Conservation (phyloP, 2,329 filamentous ascomycete genomes). For the Purpureocillium lavendulum region DNA sequence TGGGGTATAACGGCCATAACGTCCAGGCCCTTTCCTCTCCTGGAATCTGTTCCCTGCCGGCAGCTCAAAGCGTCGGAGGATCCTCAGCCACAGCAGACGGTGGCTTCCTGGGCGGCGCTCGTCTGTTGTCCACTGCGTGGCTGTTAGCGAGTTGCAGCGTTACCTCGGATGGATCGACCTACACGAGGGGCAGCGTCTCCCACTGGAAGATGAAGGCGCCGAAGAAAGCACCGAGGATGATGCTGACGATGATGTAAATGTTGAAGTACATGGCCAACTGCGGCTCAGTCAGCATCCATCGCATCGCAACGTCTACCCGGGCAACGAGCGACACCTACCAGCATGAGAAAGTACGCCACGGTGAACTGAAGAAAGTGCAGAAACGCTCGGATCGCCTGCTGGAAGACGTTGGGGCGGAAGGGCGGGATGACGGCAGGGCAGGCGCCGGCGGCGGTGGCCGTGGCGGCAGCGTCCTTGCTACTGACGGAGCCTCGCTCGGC, state of each 20-base stretch:
- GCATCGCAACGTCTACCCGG: no score
- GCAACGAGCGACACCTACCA: no score
- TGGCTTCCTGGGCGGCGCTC: slow-evolving; percentile 27
- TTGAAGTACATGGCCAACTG: slow-evolving; percentile 53
- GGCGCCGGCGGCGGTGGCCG: slow-evolving; percentile 2
- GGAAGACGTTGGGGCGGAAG: slow-evolving; percentile 49
- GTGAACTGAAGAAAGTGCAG: slow-evolving; percentile 66
- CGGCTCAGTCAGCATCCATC: not conserved
- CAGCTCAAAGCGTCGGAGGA: no score
- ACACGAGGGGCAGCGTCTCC: slow-evolving; percentile 39
- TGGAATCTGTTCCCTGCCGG: no score
- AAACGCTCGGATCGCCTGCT: slow-evolving; percentile 59
- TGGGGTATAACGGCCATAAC: no score
- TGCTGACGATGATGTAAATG: slow-evolving; percentile 72
- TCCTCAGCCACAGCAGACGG: slow-evolving; percentile 33
- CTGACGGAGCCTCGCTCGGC: slow-evolving; percentile 10
- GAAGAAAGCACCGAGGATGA: slow-evolving; percentile 67
- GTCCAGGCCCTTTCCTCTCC: no score
- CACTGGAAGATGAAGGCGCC: slow-evolving; percentile 69
- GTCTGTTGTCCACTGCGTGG: slow-evolving; percentile 14
- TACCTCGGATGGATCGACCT: slow-evolving; percentile 4
- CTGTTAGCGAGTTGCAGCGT: not conserved
- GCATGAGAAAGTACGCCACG: slow-evolving; percentile 73
- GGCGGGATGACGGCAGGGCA: slow-evolving; percentile 14
- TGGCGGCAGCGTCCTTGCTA: slow-evolving; percentile 11